phyloP scores from a whole-genome alignment of 208 protist species.

The Leishmania lainsoni region DNA sequence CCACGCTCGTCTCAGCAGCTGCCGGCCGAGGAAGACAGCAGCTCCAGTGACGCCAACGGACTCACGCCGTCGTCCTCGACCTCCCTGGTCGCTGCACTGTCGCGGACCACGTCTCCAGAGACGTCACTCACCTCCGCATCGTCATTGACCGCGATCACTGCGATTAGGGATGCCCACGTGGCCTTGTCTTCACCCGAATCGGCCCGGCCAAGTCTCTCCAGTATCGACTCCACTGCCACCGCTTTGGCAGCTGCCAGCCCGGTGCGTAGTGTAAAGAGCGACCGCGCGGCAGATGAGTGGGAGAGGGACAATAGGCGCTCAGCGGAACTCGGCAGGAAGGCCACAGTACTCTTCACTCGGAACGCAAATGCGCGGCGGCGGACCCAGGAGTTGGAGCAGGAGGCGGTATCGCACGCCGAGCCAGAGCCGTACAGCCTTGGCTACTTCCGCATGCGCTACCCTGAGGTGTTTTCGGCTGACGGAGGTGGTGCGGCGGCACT shows the following conservation, averaged over 20 bases:
- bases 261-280: conserved; percentile 2
- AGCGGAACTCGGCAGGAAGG: background rate
- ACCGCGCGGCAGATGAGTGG: conserved; percentile 5
- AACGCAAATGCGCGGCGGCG: background rate
- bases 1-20: conserved; percentile 3
- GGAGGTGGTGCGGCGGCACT: background rate
- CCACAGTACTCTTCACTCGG: background rate
- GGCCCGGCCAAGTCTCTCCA: conserved; percentile 16
- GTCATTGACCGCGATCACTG: background rate
- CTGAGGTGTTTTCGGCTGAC: conserved; percentile 24
- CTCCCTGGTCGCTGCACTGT: conserved; percentile 3
- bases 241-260: conserved; percentile 19
- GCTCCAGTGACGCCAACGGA: background rate
- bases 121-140: background rate
- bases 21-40: background rate
- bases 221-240: conserved; percentile 25
- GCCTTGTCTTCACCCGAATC: conserved; percentile 7
- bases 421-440: conserved; percentile 15
- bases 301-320: background rate
- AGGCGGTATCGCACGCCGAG: background rate
- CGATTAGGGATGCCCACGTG: background rate
- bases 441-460: conserved; percentile 36
- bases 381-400: background rate
- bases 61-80: background rate
- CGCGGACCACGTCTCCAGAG: conserved; percentile 14